These are phyloP conservation scores for Sphaerosporella brunnea DNA, from an alignment of 495 filamentous ascomycete species.

Conservation along the genomic window DNA sequence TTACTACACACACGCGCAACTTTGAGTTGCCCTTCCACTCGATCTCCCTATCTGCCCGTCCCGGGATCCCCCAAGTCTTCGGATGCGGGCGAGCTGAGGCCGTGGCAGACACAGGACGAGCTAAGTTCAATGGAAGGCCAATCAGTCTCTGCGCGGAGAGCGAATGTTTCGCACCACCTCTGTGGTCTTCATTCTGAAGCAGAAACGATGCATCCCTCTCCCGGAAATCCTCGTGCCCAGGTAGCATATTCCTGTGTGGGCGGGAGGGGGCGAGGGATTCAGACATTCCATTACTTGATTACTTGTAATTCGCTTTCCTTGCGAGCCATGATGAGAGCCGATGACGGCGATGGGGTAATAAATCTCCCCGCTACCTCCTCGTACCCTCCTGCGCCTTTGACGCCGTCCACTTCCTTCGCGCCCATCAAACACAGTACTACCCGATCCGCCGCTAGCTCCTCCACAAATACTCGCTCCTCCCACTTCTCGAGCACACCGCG, in stretches of 20 bases:
- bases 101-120: not conserved
- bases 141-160: slow-evolving; percentile 3
- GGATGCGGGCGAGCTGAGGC: too few species aligned
- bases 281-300: too few species aligned
- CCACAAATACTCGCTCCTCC: slow-evolving; percentile 42
- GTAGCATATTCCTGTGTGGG: too few species aligned
- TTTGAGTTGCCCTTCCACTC: slow-evolving; percentile 3
- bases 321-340: too few species aligned
- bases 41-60: not conserved
- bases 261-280: too few species aligned
- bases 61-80: not conserved
- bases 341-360: too few species aligned
- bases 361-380: too few species aligned
- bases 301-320: too few species aligned
- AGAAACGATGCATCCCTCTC: not conserved
- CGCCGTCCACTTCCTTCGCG: slow-evolving; percentile 29
- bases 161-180: slow-evolving; percentile 1
- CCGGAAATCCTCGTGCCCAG: not conserved
- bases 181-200: slow-evolving; percentile 4
- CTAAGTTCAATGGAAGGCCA: slow-evolving; percentile 2
- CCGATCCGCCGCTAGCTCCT: slow-evolving; percentile 40
- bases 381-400: slow-evolving; percentile 10
- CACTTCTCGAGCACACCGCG: slow-evolving; percentile 34
- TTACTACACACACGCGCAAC: slow-evolving; percentile 1
- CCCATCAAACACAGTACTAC: slow-evolving; percentile 66